Evolutionary conservation across 345 rosid species (phyloP).

Genomic region (Eucalyptus shirleyi): DNA sequence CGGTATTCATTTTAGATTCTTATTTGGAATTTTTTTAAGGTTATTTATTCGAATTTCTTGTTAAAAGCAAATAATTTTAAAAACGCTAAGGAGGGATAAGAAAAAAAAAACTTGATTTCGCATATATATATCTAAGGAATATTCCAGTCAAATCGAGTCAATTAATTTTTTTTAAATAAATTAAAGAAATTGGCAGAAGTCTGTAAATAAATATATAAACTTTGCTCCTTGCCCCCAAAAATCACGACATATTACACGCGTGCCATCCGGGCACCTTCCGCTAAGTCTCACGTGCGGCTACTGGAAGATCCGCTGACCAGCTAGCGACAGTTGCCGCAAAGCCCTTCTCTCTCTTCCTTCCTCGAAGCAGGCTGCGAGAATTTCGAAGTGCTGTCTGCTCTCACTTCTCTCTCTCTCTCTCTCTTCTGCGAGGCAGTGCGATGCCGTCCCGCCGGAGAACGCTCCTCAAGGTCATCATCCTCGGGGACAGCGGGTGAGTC

Average conservation of each 20-base stretch:
- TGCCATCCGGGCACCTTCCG: neutral
- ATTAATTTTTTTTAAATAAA: neutral
- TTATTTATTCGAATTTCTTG: neutral
- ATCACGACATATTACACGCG: neutral
- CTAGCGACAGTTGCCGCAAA: neutral
- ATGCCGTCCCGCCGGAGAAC: conserved; percentile 93
- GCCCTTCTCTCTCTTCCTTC: neutral
- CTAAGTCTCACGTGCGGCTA: neutral
- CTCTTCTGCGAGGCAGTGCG: neutral
- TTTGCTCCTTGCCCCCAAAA: neutral
- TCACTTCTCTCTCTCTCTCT: neutral
- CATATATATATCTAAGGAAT: neutral
- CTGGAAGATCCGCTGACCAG: neutral
- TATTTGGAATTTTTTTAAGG: too few species aligned
- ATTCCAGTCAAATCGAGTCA: neutral
- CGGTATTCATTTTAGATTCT: fast-evolving
- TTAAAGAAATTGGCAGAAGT: neutral
- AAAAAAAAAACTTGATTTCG: neutral
- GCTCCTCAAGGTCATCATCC: conserved; percentile 93
- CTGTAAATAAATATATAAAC: neutral
- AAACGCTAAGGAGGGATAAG: neutral
- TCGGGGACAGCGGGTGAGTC: conserved; percentile 94
- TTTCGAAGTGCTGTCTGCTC: neutral
- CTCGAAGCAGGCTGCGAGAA: neutral
- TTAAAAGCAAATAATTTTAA: neutral